Evolutionary conservation across 148 eudicot genomes (phyloP).

Genomic region (Pouteria glomerata): DNA sequence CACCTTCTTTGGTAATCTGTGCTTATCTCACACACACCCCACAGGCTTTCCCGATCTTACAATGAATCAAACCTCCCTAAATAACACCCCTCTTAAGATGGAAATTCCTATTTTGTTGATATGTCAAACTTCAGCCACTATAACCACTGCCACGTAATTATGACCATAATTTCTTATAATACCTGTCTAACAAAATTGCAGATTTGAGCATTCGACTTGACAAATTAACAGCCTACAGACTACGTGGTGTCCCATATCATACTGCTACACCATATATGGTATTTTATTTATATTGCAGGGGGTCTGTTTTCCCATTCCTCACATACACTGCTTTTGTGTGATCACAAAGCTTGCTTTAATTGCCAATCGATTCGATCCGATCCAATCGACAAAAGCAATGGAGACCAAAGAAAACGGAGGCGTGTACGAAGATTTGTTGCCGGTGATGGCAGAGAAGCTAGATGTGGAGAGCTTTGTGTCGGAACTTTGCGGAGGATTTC

Average conservation of each 20-base stretch:
- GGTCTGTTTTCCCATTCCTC: neutral
- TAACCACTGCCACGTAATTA: too few species aligned
- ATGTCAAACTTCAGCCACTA: too few species aligned
- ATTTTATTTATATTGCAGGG: neutral
- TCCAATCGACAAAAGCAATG: neutral
- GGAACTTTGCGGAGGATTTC: slow-evolving; percentile 46
- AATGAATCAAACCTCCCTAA: neutral
- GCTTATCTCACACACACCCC: neutral
- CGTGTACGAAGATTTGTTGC: slow-evolving; percentile 41
- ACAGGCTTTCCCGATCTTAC: neutral
- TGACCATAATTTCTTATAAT: too few species aligned
- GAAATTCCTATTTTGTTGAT: too few species aligned
- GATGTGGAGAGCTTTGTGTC: slow-evolving; percentile 34
- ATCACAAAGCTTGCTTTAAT: neutral
- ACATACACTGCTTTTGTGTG: neutral
- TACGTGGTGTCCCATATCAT: too few species aligned
- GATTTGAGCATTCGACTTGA: too few species aligned
- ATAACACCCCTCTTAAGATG: neutral
- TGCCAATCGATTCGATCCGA: too few species aligned
- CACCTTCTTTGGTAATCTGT: neutral
- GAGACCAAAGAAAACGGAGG: neutral
- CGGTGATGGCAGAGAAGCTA: slow-evolving; percentile 53
- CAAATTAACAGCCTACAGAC: too few species aligned
- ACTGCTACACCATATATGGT: neutral
- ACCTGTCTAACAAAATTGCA: too few species aligned